These are phyloP conservation scores for Cadophora malorum DNA, from an alignment of 2,329 filamentous ascomycete genomes.

Conservation along the genomic window DNA sequence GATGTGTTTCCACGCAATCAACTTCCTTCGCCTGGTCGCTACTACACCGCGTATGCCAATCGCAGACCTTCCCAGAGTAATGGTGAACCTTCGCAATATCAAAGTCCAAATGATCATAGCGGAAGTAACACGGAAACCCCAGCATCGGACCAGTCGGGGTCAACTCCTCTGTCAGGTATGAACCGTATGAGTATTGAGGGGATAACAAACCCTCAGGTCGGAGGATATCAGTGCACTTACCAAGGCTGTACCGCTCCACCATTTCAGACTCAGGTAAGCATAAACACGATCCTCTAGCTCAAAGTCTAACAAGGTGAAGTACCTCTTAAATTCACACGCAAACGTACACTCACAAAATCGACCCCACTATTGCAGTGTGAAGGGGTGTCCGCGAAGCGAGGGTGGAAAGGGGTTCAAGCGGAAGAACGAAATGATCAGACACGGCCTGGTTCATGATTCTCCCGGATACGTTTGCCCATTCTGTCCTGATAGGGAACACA, in stretches of 20 bases:
- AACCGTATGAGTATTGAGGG: conserved; percentile 66
- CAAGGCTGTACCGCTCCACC: conserved; percentile 72
- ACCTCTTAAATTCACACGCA: conserved; percentile 79
- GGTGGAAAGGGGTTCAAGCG: conserved; percentile 73
- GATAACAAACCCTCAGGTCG: conserved; percentile 59
- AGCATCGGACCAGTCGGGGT: conserved; percentile 52
- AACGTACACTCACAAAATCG: conserved; percentile 72
- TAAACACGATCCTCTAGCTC: not conserved
- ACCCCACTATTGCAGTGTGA: conserved; percentile 70
- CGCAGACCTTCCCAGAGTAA: conserved; percentile 41
- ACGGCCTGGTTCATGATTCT: conserved; percentile 89
- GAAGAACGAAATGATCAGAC: conserved; percentile 76
- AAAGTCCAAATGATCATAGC: conserved; percentile 39
- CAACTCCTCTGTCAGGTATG: conserved; percentile 52
- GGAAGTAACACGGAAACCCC: conserved; percentile 53
- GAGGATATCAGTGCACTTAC: conserved; percentile 63
- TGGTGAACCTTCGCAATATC: conserved; percentile 34
- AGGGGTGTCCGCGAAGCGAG: conserved; percentile 66
- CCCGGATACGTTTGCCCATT: conserved; percentile 97
- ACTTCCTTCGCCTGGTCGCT: conserved; percentile 47
- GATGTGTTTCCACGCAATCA: conserved; percentile 49
- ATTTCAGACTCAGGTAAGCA: conserved; percentile 73
- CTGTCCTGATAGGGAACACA: conserved; percentile 91
- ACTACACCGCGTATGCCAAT: conserved; percentile 32
- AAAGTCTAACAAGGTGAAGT: conserved; percentile 48